Evolutionary conservation across 2,329 filamentous ascomycete species (phyloP), one percentile per base, ranked within the genome.

Genomic region (Neofusicoccum umdonicola): DNA sequence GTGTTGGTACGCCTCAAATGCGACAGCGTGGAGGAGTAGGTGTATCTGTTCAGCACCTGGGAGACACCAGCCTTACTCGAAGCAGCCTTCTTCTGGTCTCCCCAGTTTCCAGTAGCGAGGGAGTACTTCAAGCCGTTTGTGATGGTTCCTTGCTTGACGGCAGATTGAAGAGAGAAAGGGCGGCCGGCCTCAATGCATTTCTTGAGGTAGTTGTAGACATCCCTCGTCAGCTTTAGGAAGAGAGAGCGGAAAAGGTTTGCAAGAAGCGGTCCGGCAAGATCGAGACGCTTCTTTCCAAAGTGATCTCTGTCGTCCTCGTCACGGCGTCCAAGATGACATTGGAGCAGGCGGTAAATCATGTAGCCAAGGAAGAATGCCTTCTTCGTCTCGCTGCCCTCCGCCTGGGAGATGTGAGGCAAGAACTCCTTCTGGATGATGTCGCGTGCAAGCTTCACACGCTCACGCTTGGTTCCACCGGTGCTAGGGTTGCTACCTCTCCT

Each of bases 291-390:
- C 85, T 98, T 98, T 73, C 95, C 95, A 74, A 99, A 97, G 78
- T 99, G 96, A 82, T 99, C 95, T 82, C 95, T 91, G 74, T 99
- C 95, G 73, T 99, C 95, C 31, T 93, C 92, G 75, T 98, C 95
- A 67, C 93, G 90, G 67, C 95, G 90, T 60, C 95, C 96, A 54
- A 99, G 85, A 63, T 93, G 92, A 75, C 93, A 97, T 78, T 97
- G 94, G 27, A 98, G 84, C 71, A 99, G 85, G 75, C 95, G 91
- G 79, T 99, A 94, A 52, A 98, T 92, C 94, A 99, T 99, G 80
- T 99, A 99, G 22, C 96, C 95, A 56, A 99, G 83, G 84, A 98
- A 99, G 80, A 97, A 99, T 2, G 96, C 95, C 77, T 99, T 99
- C 66, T 92, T 85, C 1, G 94, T 98, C 77, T 98, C 94, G 70